Base-by-base conservation (phyloP, 2,329 filamentous ascomycete genomes). In the Cyclaneusma minus region DNA sequence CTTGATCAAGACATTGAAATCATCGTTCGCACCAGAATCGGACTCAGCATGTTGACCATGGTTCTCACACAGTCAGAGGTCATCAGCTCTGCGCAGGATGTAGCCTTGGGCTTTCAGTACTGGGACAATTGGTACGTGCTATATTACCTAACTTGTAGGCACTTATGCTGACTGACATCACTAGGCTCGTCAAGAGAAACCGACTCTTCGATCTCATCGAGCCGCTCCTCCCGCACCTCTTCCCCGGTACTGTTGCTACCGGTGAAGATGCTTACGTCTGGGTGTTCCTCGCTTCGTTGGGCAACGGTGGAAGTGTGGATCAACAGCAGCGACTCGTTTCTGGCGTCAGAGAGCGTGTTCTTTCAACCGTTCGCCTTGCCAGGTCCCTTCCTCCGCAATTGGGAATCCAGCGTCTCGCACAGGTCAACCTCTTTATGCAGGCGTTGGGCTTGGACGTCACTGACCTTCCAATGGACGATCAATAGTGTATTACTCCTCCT, bases 361-460 rank as follows among this genome's bases (percentile, higher is more conserved):
- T 95, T 69, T 85, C 93, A 48, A 95, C 89, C 0, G 83, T 98
- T 7, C 62, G 68, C 16, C 70, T 92, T 27, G 78, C 82, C 43
- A 94, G 93, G 63, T 87, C 82, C 2, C 62, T 98, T 17, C 87
- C 89, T 11, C 65, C 75, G 10, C 79, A 89, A 30, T 82, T 95
- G 72, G 75, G 80, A 8, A 72, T 72, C 33, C 74, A 82, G 47
- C 75, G 87, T 32, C 61, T 93, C 31, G 76, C 78, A 31, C 93
- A 93, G 46, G 89, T 98, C 39, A 98, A 98, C 49, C 58, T 98
- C 29, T 98, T 98, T 52, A 94, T 98, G 85, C 78, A 84, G 45
- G 89, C 87, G 29, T 94, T 98, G 52, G 89, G 89, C n/a, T 64
- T 98, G 48, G 89, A 98, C 57, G 89, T 98, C n/a, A n/a, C n/a